phyloP scores from a whole-genome alignment of 1,284 basidiomycete genomes.

The Phaffia rhodozyma region DNA sequence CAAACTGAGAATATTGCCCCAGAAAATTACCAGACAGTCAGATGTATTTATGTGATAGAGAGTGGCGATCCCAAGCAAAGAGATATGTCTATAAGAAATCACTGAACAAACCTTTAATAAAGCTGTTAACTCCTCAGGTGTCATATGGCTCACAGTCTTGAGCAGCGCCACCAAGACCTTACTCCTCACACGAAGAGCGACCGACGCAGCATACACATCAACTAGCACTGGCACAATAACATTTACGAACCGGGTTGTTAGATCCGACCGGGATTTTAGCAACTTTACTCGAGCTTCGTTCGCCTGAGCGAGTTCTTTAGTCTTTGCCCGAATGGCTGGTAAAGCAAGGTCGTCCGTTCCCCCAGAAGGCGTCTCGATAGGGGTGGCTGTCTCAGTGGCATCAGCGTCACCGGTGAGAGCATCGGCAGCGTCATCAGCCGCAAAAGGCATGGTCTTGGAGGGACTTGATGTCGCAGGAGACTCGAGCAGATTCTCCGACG shows the following conservation, averaged over 20 bases:
- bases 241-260: slow-evolving; percentile 72
- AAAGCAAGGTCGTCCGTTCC: slow-evolving; percentile 5
- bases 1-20: slow-evolving; percentile 45
- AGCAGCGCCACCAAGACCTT: slow-evolving; percentile 75
- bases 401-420: slow-evolving; percentile 5
- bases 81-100: not conserved
- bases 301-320: slow-evolving; percentile 32
- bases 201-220: slow-evolving; percentile 89
- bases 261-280: slow-evolving; percentile 56
- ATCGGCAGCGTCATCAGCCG: not conserved
- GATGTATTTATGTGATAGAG: not conserved
- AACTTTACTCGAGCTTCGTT: slow-evolving; percentile 39
- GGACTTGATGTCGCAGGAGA: slow-evolving; percentile 21
- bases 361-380: not conserved
- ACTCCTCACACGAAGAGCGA: slow-evolving; percentile 66
- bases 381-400: slow-evolving; percentile 19
- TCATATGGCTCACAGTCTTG: slow-evolving; percentile 78
- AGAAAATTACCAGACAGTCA: not conserved
- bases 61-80: not conserved
- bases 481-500: not conserved
- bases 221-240: slow-evolving; percentile 81
- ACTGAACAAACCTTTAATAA: slow-evolving; percentile 53
- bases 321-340: slow-evolving; percentile 12
- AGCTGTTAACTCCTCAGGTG: slow-evolving; percentile 57
- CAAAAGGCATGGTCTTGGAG: not conserved